Evolutionary conservation across 1,139 yeast genomes (phyloP).

Genomic region (Saccharomyces hybrid): DNA sequence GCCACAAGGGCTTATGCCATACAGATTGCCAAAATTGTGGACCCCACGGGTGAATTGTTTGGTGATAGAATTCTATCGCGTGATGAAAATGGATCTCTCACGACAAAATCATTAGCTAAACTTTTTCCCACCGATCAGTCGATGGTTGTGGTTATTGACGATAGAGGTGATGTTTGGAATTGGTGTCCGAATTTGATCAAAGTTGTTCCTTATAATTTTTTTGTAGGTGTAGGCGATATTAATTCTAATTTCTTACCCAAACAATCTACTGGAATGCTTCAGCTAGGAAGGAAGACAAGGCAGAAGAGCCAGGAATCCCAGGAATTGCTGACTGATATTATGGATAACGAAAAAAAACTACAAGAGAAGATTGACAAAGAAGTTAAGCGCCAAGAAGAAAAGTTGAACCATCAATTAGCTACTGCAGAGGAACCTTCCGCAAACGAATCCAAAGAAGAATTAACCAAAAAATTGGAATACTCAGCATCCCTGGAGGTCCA

Average conservation of each 20-base stretch:
- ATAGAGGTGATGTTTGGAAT: slow-evolving; percentile 98
- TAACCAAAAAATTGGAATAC: slow-evolving; percentile 37
- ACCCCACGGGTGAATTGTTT: slow-evolving; percentile 78
- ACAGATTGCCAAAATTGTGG: slow-evolving; percentile 84
- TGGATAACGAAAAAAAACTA: slow-evolving; percentile 28
- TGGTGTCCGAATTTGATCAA: slow-evolving; percentile 90
- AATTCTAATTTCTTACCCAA: slow-evolving; percentile 87
- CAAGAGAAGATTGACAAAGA: slow-evolving; percentile 31
- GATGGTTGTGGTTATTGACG: slow-evolving; percentile 95
- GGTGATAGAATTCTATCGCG: slow-evolving; percentile 88
- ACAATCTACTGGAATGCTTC: slow-evolving; percentile 58
- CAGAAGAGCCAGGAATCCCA: slow-evolving; percentile 36
- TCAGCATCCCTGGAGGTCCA: slow-evolving; percentile 36
- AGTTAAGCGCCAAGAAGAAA: slow-evolving; percentile 31
- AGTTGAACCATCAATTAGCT: slow-evolving; percentile 20
- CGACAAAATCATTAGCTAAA: slow-evolving; percentile 81
- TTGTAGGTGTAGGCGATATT: slow-evolving; percentile 96
- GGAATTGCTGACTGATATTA: slow-evolving; percentile 28
- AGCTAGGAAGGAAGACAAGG: slow-evolving; percentile 57
- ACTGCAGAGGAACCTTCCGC: slow-evolving; percentile 25
- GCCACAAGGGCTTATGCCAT: slow-evolving; percentile 93
- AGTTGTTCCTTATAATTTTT: slow-evolving; percentile 92
- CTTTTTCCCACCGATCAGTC: slow-evolving; percentile 93
- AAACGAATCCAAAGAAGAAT: slow-evolving; percentile 31
- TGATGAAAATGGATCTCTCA: slow-evolving; percentile 89